These are phyloP conservation scores for Colletotrichum spaethianum DNA, from an alignment of 2,329 filamentous ascomycete genomes.

Conservation along the genomic window DNA sequence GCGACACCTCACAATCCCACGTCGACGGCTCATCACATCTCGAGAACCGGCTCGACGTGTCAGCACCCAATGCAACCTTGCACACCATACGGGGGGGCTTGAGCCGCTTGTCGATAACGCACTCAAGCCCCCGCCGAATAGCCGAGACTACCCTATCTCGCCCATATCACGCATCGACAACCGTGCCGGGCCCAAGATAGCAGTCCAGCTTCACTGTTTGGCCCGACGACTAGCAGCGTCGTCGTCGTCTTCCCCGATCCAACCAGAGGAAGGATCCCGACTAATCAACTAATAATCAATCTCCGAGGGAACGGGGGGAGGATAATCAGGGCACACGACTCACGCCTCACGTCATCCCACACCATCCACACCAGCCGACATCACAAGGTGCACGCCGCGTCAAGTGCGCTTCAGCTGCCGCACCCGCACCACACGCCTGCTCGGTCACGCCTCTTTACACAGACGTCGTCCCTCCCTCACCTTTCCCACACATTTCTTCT, in stretches of 20 bases:
- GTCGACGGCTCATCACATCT: conserved; percentile 10
- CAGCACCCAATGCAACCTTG: background rate
- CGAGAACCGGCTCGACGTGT: background rate
- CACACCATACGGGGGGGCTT: background rate
- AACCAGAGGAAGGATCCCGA: background rate
- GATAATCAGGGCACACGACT: background rate
- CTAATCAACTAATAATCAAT: background rate
- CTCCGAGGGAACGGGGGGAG: background rate
- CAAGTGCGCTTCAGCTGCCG: conserved; percentile 15
- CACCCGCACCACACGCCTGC: background rate
- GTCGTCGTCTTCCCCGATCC: background rate
- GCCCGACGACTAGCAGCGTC: background rate
- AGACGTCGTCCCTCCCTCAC: too few relatives aligned
- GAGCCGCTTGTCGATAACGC: background rate
- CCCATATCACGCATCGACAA: background rate
- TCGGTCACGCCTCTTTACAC: background rate
- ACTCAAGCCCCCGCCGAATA: conserved; percentile 9
- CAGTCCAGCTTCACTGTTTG: background rate
- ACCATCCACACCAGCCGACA: background rate
- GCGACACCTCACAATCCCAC: background rate
- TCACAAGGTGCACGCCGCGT: conserved; percentile 11
- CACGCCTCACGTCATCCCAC: conserved; percentile 33
- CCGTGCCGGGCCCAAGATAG: background rate
- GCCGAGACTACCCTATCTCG: conserved; percentile 37
- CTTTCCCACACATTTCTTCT: background rate